Conservation (phyloP, 768 basidiomycete species). For the Boletus insuetus region DNA sequence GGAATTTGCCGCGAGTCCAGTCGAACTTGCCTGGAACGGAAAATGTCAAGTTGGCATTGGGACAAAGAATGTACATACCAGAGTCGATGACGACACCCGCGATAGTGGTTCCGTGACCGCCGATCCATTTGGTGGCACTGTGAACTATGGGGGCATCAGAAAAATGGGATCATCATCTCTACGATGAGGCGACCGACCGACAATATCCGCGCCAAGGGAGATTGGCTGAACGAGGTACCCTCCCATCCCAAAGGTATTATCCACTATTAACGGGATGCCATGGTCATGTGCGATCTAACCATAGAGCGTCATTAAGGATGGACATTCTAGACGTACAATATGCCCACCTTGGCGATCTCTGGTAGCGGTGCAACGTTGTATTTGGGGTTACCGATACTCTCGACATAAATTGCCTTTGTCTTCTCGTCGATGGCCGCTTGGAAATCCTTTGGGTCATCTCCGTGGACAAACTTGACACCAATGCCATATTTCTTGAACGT, state of each 20-base stretch:
- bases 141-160: conserved; percentile 35
- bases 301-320: background rate
- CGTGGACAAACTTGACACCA: conserved; percentile 49
- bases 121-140: conserved; percentile 67
- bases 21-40: conserved; percentile 49
- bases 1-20: conserved; percentile 53
- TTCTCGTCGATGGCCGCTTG: conserved; percentile 55
- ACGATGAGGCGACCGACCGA: conserved; percentile 31
- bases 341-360: conserved; percentile 50
- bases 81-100: conserved; percentile 61
- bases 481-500: conserved; percentile 57
- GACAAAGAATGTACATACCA: conserved; percentile 34
- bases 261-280: conserved; percentile 61
- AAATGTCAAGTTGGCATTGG: background rate
- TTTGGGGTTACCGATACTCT: conserved; percentile 62
- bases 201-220: conserved; percentile 55
- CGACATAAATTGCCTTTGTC: conserved; percentile 58
- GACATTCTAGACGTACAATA: background rate
- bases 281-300: conserved; percentile 56
- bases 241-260: conserved; percentile 63
- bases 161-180: no score
- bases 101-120: conserved; percentile 66
- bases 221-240: conserved; percentile 57
- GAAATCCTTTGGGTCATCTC: conserved; percentile 46
- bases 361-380: conserved; percentile 55